phyloP scores from a whole-genome alignment of 495 filamentous ascomycete species.

The Trichoderma erinaceum region DNA sequence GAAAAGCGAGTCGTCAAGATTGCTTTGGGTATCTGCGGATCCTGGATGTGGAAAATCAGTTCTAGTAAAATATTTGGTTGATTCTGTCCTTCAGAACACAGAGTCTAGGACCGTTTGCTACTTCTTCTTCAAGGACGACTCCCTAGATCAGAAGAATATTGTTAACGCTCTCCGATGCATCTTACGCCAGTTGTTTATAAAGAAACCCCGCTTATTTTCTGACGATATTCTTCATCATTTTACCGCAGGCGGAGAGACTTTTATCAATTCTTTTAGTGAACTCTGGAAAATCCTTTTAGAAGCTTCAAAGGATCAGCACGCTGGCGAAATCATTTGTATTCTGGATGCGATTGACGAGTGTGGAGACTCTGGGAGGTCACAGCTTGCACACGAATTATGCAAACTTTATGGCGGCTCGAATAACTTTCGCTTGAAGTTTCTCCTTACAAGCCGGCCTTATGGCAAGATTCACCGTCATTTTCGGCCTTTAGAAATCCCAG shows the following conservation, averaged over 20 bases:
- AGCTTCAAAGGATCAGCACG: neutral
- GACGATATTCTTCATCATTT: neutral
- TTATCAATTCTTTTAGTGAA: neutral
- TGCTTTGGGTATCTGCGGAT: slow-evolving; percentile 42
- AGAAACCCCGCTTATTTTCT: neutral
- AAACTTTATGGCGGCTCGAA: neutral
- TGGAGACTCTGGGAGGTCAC: neutral
- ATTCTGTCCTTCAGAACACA: slow-evolving; percentile 17
- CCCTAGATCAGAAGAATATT: neutral
- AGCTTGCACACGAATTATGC: neutral
- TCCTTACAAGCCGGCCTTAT: slow-evolving; percentile 36
- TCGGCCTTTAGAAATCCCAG: slow-evolving; percentile 23
- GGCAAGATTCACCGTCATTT: neutral
- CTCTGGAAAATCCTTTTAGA: neutral
- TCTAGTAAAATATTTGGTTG: slow-evolving; percentile 31
- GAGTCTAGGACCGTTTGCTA: neutral
- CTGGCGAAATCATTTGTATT: neutral
- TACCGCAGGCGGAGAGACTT: neutral
- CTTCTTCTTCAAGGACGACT: neutral
- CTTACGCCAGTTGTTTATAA: neutral
- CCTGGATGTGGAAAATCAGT: slow-evolving; percentile 46
- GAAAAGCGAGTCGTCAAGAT: neutral
- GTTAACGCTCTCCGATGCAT: neutral
- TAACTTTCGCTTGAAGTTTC: neutral
- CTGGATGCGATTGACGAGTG: neutral